Evolutionary conservation across 768 basidiomycete genomes (phyloP), one percentile per base, ranked within the genome.

Genomic region (Paxillus rubicundulus): DNA sequence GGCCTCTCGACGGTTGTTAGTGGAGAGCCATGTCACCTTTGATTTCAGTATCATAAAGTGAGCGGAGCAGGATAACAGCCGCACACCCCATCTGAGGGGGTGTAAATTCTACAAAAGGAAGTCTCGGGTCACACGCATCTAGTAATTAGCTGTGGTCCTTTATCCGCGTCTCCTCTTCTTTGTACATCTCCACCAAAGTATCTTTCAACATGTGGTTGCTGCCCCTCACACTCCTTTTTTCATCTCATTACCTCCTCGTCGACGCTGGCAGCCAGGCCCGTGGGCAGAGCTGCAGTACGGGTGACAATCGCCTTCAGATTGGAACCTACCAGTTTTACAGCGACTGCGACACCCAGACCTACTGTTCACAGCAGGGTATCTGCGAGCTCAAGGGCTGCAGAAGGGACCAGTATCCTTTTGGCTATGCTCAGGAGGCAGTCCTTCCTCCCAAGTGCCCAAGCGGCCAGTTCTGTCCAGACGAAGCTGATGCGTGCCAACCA

Each of bases 391-490:
- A 82, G 65, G 79, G 84, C 5, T 94, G 90, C 68, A 78, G 92
- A 57, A 80, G 71, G 58, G 90, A 92, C 62, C 82, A 86, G 42
- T 90, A 81, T 64, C 87, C 89, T 3, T 86, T 89, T 65, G 87
- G 87, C 49, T 91, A 84, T 61, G 13, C 60, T 8, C 62, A 68
- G 48, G 72, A 64, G 17, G 67, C 70, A 5, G 45, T 68, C 36
- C 61, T 89, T 17, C 91, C 92, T 1, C 71, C 75, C 10, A 76
- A 81, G 58, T 94, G 92, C 63, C 64, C 72, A 8, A 57, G 60
- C 30, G 85, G 81, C 17, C 64, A 80, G 61, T 94, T 93, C 68
- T 94, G 92, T 68, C 90, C 90, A 0, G 91, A 94, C 61, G 93
- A 93, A 71, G 82, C 81, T 53, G 83, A 84, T 57, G 72, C 67